Evolutionary conservation across 2,329 filamentous ascomycete genomes (phyloP), one percentile per base, ranked within the genome.

Genomic region (Calonectria pseudoreteaudii): DNA sequence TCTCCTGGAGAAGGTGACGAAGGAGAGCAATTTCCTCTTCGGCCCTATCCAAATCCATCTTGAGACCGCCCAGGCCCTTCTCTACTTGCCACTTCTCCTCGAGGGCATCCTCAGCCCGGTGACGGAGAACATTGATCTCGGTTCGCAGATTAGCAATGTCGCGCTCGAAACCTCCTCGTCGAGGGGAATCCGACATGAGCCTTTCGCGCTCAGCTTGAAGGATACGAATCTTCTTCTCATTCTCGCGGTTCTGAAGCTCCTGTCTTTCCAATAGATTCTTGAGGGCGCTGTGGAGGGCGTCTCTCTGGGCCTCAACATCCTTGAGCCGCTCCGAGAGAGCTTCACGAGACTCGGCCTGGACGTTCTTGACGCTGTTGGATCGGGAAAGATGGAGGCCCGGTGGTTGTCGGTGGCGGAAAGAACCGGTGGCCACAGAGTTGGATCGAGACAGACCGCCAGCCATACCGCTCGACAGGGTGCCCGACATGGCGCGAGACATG

Each of bases 1-100:
- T 94, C 83, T 98, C 95, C 74, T 93, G 88, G 26, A 98, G 89
- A 31, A 98, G 88, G 38, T 88, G 90, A 53, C 95, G 92, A 50
- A 99, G 89, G n/a, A 94, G 94, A 50, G 91, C 88, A 36, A 98
- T 98, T 86, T 99, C 97, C 83, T 97, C 94, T 84, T 98, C 95
- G 31, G 97, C 96, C 75, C 96, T 94, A 84, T 98, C 97, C 52
- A 99, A 91, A 82, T 98, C 96, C 94, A 98, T 98, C 86, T 98
- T 98, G 71, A 98, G 87, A 70, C 96, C 95, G 67, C 92, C 90
- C 2, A 98, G 87, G 23, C 95, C 95, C 85, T 97, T 97, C 85
- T 98, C 96, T 75, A 96, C 96, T 82, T 97, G 94, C 93, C 95
- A 98, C 85, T 98, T 98, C 81, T 98, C 94, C 81, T 98, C 95